These are phyloP conservation scores for Salicornia ramosissima DNA, from an alignment of 148 eudicot species.

Conservation along the genomic window DNA sequence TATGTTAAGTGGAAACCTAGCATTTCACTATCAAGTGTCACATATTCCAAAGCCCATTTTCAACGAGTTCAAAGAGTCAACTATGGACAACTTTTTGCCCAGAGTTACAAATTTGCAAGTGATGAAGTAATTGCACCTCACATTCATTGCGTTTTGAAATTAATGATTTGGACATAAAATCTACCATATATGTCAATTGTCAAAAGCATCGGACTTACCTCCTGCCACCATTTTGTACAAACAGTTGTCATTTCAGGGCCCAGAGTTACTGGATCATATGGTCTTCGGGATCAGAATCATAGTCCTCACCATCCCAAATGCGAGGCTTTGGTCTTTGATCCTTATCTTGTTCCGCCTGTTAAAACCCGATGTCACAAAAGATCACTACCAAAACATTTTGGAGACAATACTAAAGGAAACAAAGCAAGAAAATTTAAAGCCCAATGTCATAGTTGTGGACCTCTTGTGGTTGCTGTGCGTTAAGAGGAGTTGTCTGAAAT, in stretches of 20 bases:
- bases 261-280: constrained; percentile 29
- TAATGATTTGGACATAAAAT: neutral
- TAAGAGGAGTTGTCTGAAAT: constrained; percentile 59
- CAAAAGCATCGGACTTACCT: constrained; percentile 23
- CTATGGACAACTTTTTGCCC: neutral
- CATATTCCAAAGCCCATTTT: neutral
- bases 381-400: too few species aligned
- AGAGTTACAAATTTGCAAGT: neutral
- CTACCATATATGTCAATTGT: neutral
- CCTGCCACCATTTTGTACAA: constrained; percentile 21
- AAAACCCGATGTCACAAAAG: constrained; percentile 1
- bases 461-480: constrained; percentile 62
- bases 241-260: neutral
- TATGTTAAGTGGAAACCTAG: neutral
- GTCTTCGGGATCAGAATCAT: constrained; percentile 69
- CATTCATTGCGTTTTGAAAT: too few species aligned
- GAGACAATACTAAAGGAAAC: neutral
- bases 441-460: constrained; percentile 26
- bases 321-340: constrained; percentile 62
- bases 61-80: neutral
- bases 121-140: neutral
- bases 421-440: neutral
- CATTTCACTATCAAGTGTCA: neutral
- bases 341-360: constrained; percentile 55
- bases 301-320: constrained; percentile 64